Conservation (phyloP, 768 basidiomycete genomes). For the Pholiota molesta region DNA sequence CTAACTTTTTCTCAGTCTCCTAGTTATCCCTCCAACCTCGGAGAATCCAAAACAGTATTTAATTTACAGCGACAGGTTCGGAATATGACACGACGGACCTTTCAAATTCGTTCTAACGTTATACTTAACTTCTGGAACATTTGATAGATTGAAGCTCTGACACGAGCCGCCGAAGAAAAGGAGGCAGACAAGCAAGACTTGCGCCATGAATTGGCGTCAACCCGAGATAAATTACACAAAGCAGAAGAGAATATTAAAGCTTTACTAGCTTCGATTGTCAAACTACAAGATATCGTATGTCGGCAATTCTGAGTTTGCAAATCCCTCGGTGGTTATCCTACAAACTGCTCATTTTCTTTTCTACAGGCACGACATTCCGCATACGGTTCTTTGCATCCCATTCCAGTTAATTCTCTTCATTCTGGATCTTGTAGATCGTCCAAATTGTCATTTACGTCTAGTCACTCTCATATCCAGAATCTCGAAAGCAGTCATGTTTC, state of each 20-base stretch:
- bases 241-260: conserved; percentile 29
- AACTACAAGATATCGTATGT: conserved; percentile 31
- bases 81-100: background rate
- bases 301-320: background rate
- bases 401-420: conserved; percentile 13
- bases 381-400: conserved; percentile 7
- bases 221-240: conserved; percentile 30
- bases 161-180: conserved; percentile 17
- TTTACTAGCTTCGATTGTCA: conserved; percentile 29
- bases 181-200: conserved; percentile 26
- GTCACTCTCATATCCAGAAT: conserved; percentile 9
- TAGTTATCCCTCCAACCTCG: background rate
- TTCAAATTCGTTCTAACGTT: background rate
- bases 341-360: background rate
- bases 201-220: conserved; percentile 23
- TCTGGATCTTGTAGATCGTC: conserved; percentile 19
- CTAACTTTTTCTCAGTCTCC: background rate
- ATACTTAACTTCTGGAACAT: background rate
- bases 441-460: conserved; percentile 17
- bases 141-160: conserved; percentile 26
- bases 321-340: background rate
- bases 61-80: background rate
- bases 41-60: background rate
- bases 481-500: background rate
- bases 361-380: conserved; percentile 25